Evolutionary conservation across 116 monocot species (phyloP).

Genomic region (Trichopus zeylanicus): DNA sequence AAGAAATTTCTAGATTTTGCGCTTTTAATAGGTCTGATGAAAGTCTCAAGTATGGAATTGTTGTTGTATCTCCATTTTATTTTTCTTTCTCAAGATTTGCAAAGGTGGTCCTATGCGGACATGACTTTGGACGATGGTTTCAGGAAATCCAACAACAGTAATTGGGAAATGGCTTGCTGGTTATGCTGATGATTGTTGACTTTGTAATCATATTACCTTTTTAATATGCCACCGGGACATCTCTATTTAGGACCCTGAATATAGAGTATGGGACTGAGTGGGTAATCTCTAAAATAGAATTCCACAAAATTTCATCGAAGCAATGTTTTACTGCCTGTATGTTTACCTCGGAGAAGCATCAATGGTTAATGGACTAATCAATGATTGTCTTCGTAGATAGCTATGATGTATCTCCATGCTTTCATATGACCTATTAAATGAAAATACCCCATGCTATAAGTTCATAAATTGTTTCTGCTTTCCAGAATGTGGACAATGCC

Average conservation of each 20-base stretch:
- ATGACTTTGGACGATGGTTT: neutral
- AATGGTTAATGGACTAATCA: too few species aligned
- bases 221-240: too few species aligned
- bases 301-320: too few species aligned
- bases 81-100: neutral
- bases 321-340: too few species aligned
- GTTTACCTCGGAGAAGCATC: too few species aligned
- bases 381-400: too few species aligned
- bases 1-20: too few species aligned
- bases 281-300: too few species aligned
- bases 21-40: neutral
- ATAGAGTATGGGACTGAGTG: neutral
- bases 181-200: neutral
- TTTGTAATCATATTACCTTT: too few species aligned
- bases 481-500: conserved; percentile 73
- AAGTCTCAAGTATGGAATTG: neutral
- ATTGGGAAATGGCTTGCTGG: too few species aligned
- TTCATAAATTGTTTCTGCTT: too few species aligned
- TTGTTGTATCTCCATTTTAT: neutral
- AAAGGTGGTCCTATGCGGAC: neutral
- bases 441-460: too few species aligned
- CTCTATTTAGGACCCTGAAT: neutral
- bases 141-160: neutral
- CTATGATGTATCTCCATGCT: neutral
- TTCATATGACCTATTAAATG: neutral